These are phyloP conservation scores for Malassezia pachydermatis DNA, from an alignment of 1,284 basidiomycete species.

Conservation along the genomic window DNA sequence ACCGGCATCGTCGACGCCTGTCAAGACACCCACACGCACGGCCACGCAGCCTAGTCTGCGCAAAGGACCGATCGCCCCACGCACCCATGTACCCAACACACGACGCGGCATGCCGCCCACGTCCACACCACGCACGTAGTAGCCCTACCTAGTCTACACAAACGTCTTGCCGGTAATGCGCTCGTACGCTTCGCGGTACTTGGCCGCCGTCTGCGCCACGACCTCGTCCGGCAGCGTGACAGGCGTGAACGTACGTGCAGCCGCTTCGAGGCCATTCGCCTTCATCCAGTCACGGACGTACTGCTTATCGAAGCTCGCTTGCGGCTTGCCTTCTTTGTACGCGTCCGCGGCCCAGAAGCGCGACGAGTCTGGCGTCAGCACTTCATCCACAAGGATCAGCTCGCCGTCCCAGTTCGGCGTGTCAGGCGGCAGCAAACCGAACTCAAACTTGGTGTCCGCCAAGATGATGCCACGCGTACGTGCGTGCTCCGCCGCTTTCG, in stretches of 20 bases:
- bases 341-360: slow-evolving; percentile 79
- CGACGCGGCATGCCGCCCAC: too few species aligned
- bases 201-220: slow-evolving; percentile 34
- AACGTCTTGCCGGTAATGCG: slow-evolving; percentile 36
- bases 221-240: slow-evolving; percentile 40
- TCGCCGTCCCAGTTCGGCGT: slow-evolving; percentile 21
- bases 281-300: slow-evolving; percentile 74
- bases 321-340: slow-evolving; percentile 66
- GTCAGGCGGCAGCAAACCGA: slow-evolving; percentile 55
- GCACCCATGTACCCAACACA: too few species aligned
- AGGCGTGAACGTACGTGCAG: slow-evolving; percentile 26
- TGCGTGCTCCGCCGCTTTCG: slow-evolving; percentile 68
- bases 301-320: slow-evolving; percentile 94
- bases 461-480: slow-evolving; percentile 73
- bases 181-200: slow-evolving; percentile 42
- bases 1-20: too few species aligned
- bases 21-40: too few species aligned
- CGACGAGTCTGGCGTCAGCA: slow-evolving; percentile 91
- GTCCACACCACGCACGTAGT: background rate
- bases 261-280: slow-evolving; percentile 31
- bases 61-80: too few species aligned
- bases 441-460: slow-evolving; percentile 88
- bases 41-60: too few species aligned
- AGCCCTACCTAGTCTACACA: too few species aligned
- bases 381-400: slow-evolving; percentile 86